Evolutionary conservation across 345 rosid genomes (phyloP).

Genomic region (Salix udensis): DNA sequence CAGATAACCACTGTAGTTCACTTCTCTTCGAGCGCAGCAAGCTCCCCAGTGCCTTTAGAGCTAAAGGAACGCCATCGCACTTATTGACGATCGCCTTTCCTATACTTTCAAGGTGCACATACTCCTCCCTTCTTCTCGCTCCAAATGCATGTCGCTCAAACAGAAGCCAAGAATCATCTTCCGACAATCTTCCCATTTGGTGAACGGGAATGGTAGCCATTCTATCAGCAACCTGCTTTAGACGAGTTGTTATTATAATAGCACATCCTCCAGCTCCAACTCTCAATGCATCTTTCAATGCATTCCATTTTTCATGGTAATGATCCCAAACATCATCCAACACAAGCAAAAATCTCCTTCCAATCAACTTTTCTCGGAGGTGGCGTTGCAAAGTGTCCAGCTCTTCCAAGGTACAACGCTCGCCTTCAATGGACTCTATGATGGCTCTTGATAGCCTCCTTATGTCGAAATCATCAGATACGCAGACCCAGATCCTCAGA

Average conservation of each 20-base stretch:
- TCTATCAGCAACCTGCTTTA: background rate
- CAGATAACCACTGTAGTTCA: background rate
- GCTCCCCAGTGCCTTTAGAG: conserved; percentile 9
- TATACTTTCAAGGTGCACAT: background rate
- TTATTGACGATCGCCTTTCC: conserved; percentile 8
- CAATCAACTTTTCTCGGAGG: background rate
- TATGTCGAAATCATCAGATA: conserved; percentile 7
- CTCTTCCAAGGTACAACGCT: background rate
- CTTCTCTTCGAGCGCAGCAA: background rate
- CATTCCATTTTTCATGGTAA: background rate
- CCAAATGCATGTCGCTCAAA: conserved; percentile 9
- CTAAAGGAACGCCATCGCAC: conserved; percentile 19
- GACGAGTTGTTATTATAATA: background rate
- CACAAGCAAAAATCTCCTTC: conserved; percentile 7
- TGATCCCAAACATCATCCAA: conserved; percentile 12
- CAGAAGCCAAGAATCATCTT: conserved; percentile 12
- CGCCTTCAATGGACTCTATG: background rate
- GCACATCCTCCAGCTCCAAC: conserved; percentile 3
- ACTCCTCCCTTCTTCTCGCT: too few species aligned
- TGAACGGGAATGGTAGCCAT: background rate
- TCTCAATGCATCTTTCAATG: background rate
- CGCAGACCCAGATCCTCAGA: conserved; percentile 6
- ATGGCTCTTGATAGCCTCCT: background rate
- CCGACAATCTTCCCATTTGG: conserved; percentile 1
- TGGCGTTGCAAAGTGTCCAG: conserved; percentile 4